Conservation (phyloP, 495 filamentous ascomycete species). For the Aspergillus hancockii region DNA sequence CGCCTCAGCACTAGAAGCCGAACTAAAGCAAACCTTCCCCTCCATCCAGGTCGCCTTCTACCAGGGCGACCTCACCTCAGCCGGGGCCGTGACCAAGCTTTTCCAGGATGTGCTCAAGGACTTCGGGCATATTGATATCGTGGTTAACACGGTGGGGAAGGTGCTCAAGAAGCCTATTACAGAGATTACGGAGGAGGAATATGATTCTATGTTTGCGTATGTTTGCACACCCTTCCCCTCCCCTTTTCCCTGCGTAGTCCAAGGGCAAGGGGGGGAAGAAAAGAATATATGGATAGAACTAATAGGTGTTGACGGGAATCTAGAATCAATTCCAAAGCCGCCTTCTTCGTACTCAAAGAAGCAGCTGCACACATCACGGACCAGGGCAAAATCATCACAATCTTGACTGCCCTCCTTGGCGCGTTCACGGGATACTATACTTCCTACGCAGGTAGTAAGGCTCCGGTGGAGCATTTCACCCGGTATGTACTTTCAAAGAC, state of each 20-base stretch:
- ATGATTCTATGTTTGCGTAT: slow-evolving; percentile 48
- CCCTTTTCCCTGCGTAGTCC: not conserved
- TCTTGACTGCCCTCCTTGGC: slow-evolving; percentile 38
- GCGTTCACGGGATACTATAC: slow-evolving; percentile 43
- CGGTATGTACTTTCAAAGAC: slow-evolving; percentile 18
- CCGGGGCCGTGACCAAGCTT: slow-evolving; percentile 30
- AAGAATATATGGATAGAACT: too few species aligned
- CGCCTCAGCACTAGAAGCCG: slow-evolving; percentile 24
- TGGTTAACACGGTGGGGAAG: slow-evolving; percentile 55
- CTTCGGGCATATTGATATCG: slow-evolving; percentile 51
- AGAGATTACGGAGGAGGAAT: slow-evolving; percentile 49
- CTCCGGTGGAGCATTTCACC: slow-evolving; percentile 43
- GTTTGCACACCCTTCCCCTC: slow-evolving; percentile 8
- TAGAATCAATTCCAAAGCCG: slow-evolving; percentile 41
- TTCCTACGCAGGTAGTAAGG: slow-evolving; percentile 41
- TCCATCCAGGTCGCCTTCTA: slow-evolving; percentile 30
- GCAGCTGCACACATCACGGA: slow-evolving; percentile 34
- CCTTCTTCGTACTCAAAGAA: slow-evolving; percentile 39
- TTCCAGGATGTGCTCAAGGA: slow-evolving; percentile 30
- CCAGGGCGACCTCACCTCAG: slow-evolving; percentile 34
- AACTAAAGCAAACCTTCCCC: slow-evolving; percentile 32
- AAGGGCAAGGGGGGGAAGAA: too few species aligned
- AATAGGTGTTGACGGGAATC: too few species aligned
- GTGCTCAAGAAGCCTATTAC: slow-evolving; percentile 50
- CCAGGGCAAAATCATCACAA: slow-evolving; percentile 39